Conservation (phyloP, 2,329 filamentous ascomycete genomes). For the Trichophaea hybrida region DNA sequence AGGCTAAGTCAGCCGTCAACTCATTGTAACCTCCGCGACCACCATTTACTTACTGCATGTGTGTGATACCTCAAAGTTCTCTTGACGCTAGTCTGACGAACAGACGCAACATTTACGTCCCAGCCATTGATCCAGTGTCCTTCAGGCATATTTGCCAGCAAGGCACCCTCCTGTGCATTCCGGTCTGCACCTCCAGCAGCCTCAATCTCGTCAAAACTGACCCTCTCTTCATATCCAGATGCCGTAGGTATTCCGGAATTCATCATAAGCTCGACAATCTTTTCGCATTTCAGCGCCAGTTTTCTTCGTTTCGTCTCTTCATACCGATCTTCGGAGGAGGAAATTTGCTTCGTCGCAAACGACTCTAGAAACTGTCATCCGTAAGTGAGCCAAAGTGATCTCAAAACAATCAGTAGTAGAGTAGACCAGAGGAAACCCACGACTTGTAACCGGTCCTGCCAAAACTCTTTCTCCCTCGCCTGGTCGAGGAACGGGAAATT, state of each 20-base stretch:
- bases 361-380: conserved; percentile 74
- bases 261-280: conserved; percentile 98
- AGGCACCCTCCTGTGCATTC: conserved; percentile 77
- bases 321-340: conserved; percentile 84
- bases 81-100: conserved; percentile 66
- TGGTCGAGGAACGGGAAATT: conserved; percentile 97
- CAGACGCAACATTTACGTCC: conserved; percentile 90
- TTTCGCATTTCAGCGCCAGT: conserved; percentile 80
- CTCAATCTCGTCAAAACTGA: conserved; percentile 91
- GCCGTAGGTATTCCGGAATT: conserved; percentile 91
- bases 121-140: conserved; percentile 88
- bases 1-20: not conserved
- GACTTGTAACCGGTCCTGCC: conserved; percentile 94
- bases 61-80: conserved; percentile 79
- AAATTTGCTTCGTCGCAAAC: conserved; percentile 93
- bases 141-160: conserved; percentile 75
- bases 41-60: conserved; percentile 54
- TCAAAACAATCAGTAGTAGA: not conserved
- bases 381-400: not conserved
- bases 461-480: conserved; percentile 96
- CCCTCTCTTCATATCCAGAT: conserved; percentile 92
- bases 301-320: conserved; percentile 94
- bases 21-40: not conserved
- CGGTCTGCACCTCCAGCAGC: conserved; percentile 58
- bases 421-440: conserved; percentile 36